These are phyloP conservation scores for Juncus inflexus DNA, from an alignment of 176 grass and related monocot genomes.

Conservation along the genomic window DNA sequence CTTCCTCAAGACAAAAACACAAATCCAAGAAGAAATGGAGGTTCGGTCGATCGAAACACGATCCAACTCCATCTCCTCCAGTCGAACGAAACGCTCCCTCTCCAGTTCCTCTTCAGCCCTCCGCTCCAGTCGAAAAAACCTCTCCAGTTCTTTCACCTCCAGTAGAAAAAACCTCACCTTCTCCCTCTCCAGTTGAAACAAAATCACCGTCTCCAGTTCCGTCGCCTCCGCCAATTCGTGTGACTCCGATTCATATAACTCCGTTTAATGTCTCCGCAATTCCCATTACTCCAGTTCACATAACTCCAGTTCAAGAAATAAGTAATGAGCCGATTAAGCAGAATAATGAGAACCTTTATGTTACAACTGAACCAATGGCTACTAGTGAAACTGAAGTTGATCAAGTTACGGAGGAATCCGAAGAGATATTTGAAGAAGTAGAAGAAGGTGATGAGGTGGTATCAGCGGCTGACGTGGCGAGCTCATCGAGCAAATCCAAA, in stretches of 20 bases:
- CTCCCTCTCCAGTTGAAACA: neutral
- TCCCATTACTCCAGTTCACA: constrained; percentile 1
- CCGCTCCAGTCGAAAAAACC: neutral
- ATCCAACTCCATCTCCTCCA: constrained; percentile 18
- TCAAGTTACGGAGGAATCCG: constrained; percentile 20
- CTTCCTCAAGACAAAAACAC: constrained; percentile 13
- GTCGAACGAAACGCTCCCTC: neutral
- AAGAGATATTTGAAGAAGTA: neutral
- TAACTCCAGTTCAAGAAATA: constrained; percentile 15
- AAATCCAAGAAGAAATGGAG: constrained; percentile 65
- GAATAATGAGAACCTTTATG: neutral
- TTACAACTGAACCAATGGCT: neutral
- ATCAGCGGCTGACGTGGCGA: constrained; percentile 8
- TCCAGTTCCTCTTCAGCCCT: constrained; percentile 9
- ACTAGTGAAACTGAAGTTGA: neutral
- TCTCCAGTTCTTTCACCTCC: constrained; percentile 6
- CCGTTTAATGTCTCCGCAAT: constrained; percentile 1
- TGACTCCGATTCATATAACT: constrained; percentile 12
- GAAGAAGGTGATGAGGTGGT: constrained; percentile 7
- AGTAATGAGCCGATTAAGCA: constrained; percentile 5
- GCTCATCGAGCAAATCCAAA: constrained; percentile 12
- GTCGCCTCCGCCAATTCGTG: constrained; percentile 9
- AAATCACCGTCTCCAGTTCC: neutral
- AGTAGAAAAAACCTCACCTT: constrained; percentile 11
- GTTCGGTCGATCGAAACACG: constrained; percentile 35